Evolutionary conservation across 2,329 filamentous ascomycete genomes (phyloP).

Genomic region (Paraphoma sp.): DNA sequence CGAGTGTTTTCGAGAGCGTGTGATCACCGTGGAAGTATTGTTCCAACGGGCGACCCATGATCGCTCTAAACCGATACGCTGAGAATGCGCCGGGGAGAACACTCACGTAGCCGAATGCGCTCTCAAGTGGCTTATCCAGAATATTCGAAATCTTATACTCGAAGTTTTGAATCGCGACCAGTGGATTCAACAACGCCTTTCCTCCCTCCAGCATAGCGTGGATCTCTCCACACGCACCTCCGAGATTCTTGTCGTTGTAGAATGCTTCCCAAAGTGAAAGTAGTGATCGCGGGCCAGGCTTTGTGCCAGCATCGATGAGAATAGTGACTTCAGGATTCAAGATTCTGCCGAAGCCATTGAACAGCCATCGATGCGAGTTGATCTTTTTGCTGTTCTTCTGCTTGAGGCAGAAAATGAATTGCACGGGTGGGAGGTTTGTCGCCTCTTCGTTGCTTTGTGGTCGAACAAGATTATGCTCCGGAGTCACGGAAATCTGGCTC

Average conservation of each 20-base stretch:
- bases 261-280: conserved; percentile 96
- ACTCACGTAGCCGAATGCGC: conserved; percentile 95
- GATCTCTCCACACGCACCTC: conserved; percentile 98
- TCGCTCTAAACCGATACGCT: conserved; percentile 95
- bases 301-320: conserved; percentile 94
- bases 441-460: conserved; percentile 79
- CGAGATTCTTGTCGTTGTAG: conserved; percentile 99
- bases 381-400: conserved; percentile 99
- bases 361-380: conserved; percentile 98
- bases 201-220: conserved; percentile 94
- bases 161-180: conserved; percentile 97
- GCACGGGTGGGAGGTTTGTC: conserved; percentile 88
- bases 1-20: conserved; percentile 90
- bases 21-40: conserved; percentile 99
- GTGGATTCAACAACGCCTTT: conserved; percentile 91
- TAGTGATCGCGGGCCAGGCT: conserved; percentile 89
- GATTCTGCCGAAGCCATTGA: conserved; percentile 96
- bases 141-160: conserved; percentile 99
- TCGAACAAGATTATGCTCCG: conserved; percentile 96
- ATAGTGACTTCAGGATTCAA: conserved; percentile 97
- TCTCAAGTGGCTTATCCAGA: conserved; percentile 95
- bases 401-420: conserved; percentile 99
- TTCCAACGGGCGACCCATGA: conserved; percentile 95
- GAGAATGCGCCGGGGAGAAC: conserved; percentile 99
- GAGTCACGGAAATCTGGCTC: conserved; percentile 93